Evolutionary conservation across 306 rosid genomes (phyloP).

Genomic region (Fagus sylvatica): DNA sequence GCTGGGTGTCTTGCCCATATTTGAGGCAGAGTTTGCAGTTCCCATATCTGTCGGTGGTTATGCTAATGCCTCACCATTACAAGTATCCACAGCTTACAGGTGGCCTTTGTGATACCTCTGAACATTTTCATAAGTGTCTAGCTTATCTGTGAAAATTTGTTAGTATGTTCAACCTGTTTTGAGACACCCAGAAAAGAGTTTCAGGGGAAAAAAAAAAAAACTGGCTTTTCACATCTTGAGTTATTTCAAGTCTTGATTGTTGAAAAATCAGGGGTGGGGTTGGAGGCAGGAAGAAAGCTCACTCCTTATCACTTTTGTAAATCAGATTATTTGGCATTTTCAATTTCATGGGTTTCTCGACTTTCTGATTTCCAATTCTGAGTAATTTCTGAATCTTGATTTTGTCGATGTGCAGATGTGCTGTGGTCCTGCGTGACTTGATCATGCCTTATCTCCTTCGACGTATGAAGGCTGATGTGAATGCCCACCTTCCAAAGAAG

Average conservation of each 20-base stretch:
- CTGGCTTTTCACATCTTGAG: not conserved
- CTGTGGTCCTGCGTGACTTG: constrained; percentile 92
- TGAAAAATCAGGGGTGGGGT: not conserved
- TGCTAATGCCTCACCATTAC: constrained; percentile 96
- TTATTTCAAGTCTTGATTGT: not conserved
- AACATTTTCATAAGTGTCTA: not conserved
- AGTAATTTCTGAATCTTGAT: constrained; percentile 14
- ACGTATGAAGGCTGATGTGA: constrained; percentile 95
- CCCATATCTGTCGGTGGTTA: constrained; percentile 98
- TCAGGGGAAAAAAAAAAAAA: not conserved
- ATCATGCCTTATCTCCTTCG: constrained; percentile 98
- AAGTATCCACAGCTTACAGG: constrained; percentile 99
- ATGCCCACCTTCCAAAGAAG: constrained; percentile 93
- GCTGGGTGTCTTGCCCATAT: constrained; percentile 95
- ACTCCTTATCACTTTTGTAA: not conserved
- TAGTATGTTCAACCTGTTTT: not conserved
- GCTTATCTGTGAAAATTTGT: not conserved
- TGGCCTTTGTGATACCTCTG: constrained; percentile 15
- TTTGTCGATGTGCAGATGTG: constrained; percentile 70
- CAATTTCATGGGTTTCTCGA: not conserved
- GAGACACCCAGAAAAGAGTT: not conserved
- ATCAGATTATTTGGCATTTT: not conserved
- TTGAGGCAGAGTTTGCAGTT: constrained; percentile 97
- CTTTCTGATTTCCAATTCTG: not conserved
- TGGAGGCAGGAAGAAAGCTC: not conserved